A percentile compares a stretch with the other conserved stretches of the same genome.
These are phyloP conservation scores for Phytophthora chlamydospora DNA, from an alignment of 352 stramenopile species.

Conservation along the genomic window DNA sequence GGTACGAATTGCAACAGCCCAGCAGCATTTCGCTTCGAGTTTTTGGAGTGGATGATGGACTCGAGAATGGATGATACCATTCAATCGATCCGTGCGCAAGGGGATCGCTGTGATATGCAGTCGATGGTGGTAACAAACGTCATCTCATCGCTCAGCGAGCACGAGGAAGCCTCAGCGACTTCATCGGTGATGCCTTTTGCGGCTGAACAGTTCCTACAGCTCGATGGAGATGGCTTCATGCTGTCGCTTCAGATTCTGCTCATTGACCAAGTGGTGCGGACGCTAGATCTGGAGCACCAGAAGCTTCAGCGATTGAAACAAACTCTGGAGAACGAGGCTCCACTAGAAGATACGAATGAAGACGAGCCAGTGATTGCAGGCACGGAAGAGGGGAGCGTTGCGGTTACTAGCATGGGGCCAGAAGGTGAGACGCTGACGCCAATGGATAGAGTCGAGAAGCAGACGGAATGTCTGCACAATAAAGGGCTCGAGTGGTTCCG, in stretches of 20 bases:
- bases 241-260: slow-evolving; percentile 83
- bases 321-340: slow-evolving; percentile 24
- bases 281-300: slow-evolving; percentile 61
- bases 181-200: slow-evolving; percentile 20
- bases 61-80: slow-evolving; percentile 68
- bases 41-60: slow-evolving; percentile 84
- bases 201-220: slow-evolving; percentile 66
- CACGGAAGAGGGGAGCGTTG: slow-evolving; percentile 25
- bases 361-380: slow-evolving; percentile 1
- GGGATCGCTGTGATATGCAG: slow-evolving; percentile 72
- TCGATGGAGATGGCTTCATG: slow-evolving; percentile 73
- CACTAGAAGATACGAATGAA: background rate
- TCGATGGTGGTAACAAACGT: slow-evolving; percentile 69
- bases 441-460: slow-evolving; percentile 39
- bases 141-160: slow-evolving; percentile 49
- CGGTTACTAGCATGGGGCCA: background rate
- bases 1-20: slow-evolving; percentile 73
- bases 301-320: slow-evolving; percentile 44
- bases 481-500: slow-evolving; percentile 88
- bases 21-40: slow-evolving; percentile 81
- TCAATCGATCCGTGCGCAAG: slow-evolving; percentile 67
- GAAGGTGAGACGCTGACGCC: slow-evolving; percentile 11
- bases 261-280: slow-evolving; percentile 77
- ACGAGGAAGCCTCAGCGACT: slow-evolving; percentile 15
- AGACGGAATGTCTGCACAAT: slow-evolving; percentile 62